Conservation (phyloP, 192 early-diverging fungal species). For the Coemansia sp. region DNA sequence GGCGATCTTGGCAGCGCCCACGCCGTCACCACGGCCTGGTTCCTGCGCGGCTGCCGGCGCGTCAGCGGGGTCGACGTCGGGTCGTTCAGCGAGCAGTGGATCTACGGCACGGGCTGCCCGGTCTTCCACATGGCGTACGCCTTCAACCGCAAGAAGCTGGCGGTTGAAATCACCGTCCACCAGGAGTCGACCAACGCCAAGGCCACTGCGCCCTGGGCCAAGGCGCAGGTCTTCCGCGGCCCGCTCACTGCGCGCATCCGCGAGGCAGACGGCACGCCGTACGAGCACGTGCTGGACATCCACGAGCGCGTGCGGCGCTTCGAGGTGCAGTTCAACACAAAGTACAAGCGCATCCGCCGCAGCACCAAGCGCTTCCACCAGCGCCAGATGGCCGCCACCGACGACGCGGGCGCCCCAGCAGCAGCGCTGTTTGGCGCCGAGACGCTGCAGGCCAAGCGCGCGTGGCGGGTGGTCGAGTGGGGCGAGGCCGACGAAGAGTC, state of each 20-base stretch:
- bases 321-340: conserved; percentile 94
- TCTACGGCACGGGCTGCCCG: conserved; percentile 88
- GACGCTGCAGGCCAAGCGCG: conserved; percentile 63
- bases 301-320: conserved; percentile 72
- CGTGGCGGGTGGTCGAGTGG: conserved; percentile 77
- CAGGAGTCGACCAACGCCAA: conserved; percentile 68
- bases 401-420: conserved; percentile 38
- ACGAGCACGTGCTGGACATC: conserved; percentile 83
- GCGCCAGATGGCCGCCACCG: conserved; percentile 63
- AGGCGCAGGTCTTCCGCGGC: conserved; percentile 57
- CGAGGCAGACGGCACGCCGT: conserved; percentile 81
- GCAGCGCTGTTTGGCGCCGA: conserved; percentile 56
- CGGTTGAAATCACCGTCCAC: conserved; percentile 84
- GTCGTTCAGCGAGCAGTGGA: conserved; percentile 91
- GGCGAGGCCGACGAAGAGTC: conserved; percentile 77
- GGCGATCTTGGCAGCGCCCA: conserved; percentile 58
- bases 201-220: conserved; percentile 51
- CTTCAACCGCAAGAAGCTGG: conserved; percentile 96
- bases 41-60: conserved; percentile 81
- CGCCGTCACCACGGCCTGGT: conserved; percentile 67
- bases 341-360: conserved; percentile 93
- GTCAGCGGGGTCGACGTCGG: conserved; percentile 82
- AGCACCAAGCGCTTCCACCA: conserved; percentile 73
- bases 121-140: conserved; percentile 77
- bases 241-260: conserved; percentile 75